phyloP scores from a whole-genome alignment of 2,329 filamentous ascomycete genomes.

The Colletotrichum lindemuthianum region DNA sequence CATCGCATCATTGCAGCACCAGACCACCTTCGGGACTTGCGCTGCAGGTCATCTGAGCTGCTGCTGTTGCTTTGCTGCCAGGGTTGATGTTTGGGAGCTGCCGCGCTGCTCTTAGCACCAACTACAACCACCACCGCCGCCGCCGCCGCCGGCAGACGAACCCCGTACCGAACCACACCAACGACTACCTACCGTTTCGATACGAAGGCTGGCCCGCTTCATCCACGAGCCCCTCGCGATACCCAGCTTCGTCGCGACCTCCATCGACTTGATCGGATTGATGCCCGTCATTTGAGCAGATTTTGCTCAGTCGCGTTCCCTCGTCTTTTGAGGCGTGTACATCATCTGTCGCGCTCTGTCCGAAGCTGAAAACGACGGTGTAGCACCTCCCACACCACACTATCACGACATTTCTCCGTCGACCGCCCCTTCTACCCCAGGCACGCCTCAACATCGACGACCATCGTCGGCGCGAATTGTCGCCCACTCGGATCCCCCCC shows the following conservation, averaged over 20 bases:
- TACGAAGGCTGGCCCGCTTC: conserved; percentile 15
- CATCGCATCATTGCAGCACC: conserved; percentile 30
- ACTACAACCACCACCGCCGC: conserved; percentile 19
- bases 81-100: conserved; percentile 32
- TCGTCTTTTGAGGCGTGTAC: neutral
- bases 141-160: conserved; percentile 17
- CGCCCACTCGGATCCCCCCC: conserved; percentile 19
- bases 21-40: conserved; percentile 33
- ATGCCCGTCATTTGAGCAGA: neutral
- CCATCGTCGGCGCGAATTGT: conserved; percentile 29
- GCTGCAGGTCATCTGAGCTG: conserved; percentile 33
- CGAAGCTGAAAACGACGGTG: conserved; percentile 17
- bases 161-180: conserved; percentile 20
- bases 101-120: conserved; percentile 21
- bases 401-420: conserved; percentile 30
- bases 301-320: conserved; percentile 23
- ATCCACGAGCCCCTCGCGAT: conserved; percentile 16
- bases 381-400: conserved; percentile 27
- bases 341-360: conserved; percentile 9
- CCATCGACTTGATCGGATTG: conserved; percentile 13
- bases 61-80: conserved; percentile 30
- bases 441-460: neutral
- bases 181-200: conserved; percentile 11
- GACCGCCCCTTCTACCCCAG: conserved; percentile 1
- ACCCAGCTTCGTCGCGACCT: conserved; percentile 18